A percentile compares a stretch with the other conserved stretches of the same genome.
Evolutionary conservation across 352 stramenopile species (phyloP).

Genomic region (Pythium grandisporangium): DNA sequence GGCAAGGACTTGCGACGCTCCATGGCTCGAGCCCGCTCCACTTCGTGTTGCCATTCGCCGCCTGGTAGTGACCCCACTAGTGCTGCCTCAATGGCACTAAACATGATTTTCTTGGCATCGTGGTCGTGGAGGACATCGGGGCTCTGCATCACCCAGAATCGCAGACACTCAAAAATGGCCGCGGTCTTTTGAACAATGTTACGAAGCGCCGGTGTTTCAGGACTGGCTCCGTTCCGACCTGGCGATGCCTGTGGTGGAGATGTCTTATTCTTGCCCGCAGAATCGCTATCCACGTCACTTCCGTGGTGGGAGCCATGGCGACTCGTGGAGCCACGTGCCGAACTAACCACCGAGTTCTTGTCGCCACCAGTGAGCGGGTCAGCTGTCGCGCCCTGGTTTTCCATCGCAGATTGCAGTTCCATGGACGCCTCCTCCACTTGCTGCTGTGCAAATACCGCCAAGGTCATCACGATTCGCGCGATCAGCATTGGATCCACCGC

Average conservation of each 20-base stretch:
- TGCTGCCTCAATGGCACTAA: constrained; percentile 77
- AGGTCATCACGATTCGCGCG: constrained; percentile 81
- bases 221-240: constrained; percentile 16
- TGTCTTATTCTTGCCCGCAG: constrained; percentile 67
- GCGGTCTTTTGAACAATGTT: constrained; percentile 80
- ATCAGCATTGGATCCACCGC: constrained; percentile 55
- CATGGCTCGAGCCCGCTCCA: constrained; percentile 54
- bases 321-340: constrained; percentile 7
- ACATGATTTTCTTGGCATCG: constrained; percentile 80
- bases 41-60: constrained; percentile 72
- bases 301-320: constrained; percentile 5
- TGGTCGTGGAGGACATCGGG: constrained; percentile 62
- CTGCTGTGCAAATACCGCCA: constrained; percentile 78
- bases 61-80: constrained; percentile 74
- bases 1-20: constrained; percentile 74
- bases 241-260: not conserved
- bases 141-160: constrained; percentile 80
- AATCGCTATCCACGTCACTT: constrained; percentile 26
- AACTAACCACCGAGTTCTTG: constrained; percentile 18
- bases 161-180: constrained; percentile 79
- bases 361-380: constrained; percentile 9
- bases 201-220: constrained; percentile 59
- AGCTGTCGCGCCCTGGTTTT: constrained; percentile 21
- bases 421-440: constrained; percentile 85
- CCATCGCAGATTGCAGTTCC: constrained; percentile 74